Evolutionary conservation across 192 early-diverging fungal genomes (phyloP), one percentile per base, ranked within the genome.

Genomic region (Podila epigama): DNA sequence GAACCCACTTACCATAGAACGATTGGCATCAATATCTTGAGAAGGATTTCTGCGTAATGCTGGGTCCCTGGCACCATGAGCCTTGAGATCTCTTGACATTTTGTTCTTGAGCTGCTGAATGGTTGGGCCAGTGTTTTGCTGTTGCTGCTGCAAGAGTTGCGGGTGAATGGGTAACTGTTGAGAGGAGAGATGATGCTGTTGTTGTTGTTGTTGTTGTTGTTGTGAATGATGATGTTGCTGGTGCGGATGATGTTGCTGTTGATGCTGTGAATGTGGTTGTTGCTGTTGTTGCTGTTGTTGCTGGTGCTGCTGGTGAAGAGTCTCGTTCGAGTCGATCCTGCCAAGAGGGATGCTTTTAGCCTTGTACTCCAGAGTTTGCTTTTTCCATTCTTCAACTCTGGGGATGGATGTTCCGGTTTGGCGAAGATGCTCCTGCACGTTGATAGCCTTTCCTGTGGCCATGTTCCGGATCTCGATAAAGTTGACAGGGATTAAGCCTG

Each of bases 381-480:
- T 88, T 55, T 88, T 88, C 87, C 87, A 88, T 40, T 87, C 87
- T 41, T 88, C 87, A 3, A 88, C 85, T 18, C 88, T 84, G 34
- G 88, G 90, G 72, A 89, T 85, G 8, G 83, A 81, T 29, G 80
- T 71, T 51, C 85, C 80, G 40, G 88, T 86, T 53, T 90, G 87
- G 28, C 84, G 82, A 54, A 90, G 84, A 51, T 90, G 81, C 60
- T 89, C 85, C n/a, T 75, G 78, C 58, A 93, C 86, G 73, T 91
- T 87, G 54, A 93, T 86, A 6, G 86, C 80, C 22, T 83, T 83
- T 13, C 92, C 91, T 7, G 91, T 89, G 11, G 78, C 64, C 66
- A 85, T 84, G 80, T 93, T 91, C 48, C 86, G 83, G 72, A 93
- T 86, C 73, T 92, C 86, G 27, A 93, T 82, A 88, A 89, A 93